Percentiles rank a stretch among this genome's conserved stretches.
phyloP scores from a whole-genome alignment of 192 early-diverging fungal species.

The Podila horticola region DNA sequence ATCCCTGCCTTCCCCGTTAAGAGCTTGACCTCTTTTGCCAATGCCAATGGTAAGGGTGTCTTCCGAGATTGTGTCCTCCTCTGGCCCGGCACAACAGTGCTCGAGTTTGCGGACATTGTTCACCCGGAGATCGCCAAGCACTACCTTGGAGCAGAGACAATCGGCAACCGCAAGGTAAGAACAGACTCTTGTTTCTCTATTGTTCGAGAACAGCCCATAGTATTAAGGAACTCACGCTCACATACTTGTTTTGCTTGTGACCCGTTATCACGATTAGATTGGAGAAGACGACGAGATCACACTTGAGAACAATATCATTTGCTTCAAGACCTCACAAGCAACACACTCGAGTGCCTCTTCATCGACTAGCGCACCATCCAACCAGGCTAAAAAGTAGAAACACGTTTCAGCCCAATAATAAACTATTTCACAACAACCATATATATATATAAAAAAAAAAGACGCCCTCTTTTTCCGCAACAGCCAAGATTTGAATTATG shows the following conservation, averaged over 20 bases:
- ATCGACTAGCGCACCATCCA: no score
- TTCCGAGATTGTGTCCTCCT: slow-evolving; percentile 83
- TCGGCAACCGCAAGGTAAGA: slow-evolving; percentile 77
- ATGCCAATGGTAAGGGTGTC: slow-evolving; percentile 60
- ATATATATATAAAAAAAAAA: no score
- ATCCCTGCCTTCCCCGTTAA: slow-evolving; percentile 83
- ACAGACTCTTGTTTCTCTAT: slow-evolving; percentile 7
- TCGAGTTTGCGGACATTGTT: slow-evolving; percentile 78
- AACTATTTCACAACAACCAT: no score
- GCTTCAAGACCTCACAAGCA: slow-evolving; percentile 69
- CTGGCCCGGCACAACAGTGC: slow-evolving; percentile 76
- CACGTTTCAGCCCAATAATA: no score
- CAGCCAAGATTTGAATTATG: no score
- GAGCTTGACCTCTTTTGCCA: slow-evolving; percentile 74
- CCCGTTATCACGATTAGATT: slow-evolving; percentile 47
- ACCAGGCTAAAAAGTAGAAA: no score
- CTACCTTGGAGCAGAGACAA: slow-evolving; percentile 81
- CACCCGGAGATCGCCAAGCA: slow-evolving; percentile 73
- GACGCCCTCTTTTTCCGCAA: no score
- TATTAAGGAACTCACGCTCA: neutral
- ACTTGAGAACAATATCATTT: slow-evolving; percentile 67
- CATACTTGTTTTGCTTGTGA: neutral
- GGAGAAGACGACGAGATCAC: slow-evolving; percentile 72
- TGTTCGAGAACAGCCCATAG: no score
- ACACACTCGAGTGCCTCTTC: slow-evolving; percentile 24